These are phyloP conservation scores for Euphorbia tirucalli DNA, from an alignment of 345 rosid genomes.

Conservation along the genomic window DNA sequence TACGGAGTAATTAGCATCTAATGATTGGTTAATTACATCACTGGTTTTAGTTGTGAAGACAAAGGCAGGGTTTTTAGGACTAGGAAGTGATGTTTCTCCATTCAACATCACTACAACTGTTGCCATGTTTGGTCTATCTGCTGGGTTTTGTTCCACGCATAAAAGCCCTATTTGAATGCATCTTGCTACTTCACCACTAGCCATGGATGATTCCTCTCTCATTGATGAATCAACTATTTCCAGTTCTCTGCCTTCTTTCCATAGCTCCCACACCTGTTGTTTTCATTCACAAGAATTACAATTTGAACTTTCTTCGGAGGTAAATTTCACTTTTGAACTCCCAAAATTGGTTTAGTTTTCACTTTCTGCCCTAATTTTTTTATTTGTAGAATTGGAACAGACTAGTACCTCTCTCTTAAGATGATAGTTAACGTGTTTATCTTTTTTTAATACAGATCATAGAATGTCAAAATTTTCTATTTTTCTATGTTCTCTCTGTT, in stretches of 20 bases:
- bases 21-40: too few species aligned
- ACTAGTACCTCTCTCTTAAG: too few species aligned
- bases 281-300: neutral
- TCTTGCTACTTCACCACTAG: constrained; percentile 28
- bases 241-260: constrained; percentile 1
- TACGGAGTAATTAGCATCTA: constrained; percentile 13
- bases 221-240: constrained; percentile 34
- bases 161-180: constrained; percentile 43
- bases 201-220: constrained; percentile 16
- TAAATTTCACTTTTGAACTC: too few species aligned
- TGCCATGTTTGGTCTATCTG: constrained; percentile 39
- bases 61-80: neutral
- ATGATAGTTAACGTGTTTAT: too few species aligned
- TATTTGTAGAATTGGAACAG: too few species aligned
- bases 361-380: too few species aligned
- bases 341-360: too few species aligned
- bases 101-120: constrained; percentile 42
- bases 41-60: neutral
- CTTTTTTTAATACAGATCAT: too few species aligned
- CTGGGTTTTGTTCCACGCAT: constrained; percentile 35
- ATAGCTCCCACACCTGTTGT: constrained; percentile 4
- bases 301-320: too few species aligned
- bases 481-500: too few species aligned
- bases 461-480: too few species aligned
- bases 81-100: constrained; percentile 15